Evolutionary conservation across 768 basidiomycete genomes (phyloP).

Genomic region (Pisolithus microcarpus): DNA sequence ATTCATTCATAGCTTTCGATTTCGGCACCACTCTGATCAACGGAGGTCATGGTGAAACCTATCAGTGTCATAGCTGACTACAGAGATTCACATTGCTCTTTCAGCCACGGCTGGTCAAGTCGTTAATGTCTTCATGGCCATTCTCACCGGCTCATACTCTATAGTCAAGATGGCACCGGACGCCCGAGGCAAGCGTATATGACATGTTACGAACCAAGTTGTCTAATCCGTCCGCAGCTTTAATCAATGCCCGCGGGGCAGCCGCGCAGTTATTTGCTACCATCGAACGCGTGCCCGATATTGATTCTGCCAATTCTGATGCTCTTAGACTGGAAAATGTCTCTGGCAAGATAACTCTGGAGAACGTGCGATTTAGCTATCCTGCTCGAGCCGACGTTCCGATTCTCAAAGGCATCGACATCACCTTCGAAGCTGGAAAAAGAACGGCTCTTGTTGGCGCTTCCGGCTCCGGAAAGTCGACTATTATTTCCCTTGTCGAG

Average conservation of each 20-base stretch:
- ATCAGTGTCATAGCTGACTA: background rate
- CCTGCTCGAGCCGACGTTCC: slow-evolving; percentile 77
- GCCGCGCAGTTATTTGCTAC: slow-evolving; percentile 84
- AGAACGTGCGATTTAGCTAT: slow-evolving; percentile 76
- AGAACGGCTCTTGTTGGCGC: slow-evolving; percentile 76
- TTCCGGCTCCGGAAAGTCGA: slow-evolving; percentile 74
- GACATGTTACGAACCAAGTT: background rate
- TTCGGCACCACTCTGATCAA: slow-evolving; percentile 87
- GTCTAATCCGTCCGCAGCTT: slow-evolving; percentile 35
- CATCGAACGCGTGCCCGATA: slow-evolving; percentile 80
- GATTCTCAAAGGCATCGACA: slow-evolving; percentile 63
- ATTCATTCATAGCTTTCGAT: slow-evolving; percentile 54
- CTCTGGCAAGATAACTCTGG: slow-evolving; percentile 64
- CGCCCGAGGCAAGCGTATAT: slow-evolving; percentile 52
- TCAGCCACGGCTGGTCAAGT: slow-evolving; percentile 62
- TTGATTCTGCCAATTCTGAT: slow-evolving; percentile 66
- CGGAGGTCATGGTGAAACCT: slow-evolving; percentile 39
- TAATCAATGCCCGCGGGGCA: slow-evolving; percentile 73
- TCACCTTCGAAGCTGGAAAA: slow-evolving; percentile 69
- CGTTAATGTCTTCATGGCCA: slow-evolving; percentile 77
- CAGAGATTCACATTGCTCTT: background rate
- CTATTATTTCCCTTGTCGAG: slow-evolving; percentile 72
- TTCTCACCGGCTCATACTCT: slow-evolving; percentile 88
- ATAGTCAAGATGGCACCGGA: slow-evolving; percentile 81
- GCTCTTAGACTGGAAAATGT: slow-evolving; percentile 67